Percentiles rank a stretch among this genome's conserved stretches.
These are phyloP conservation scores for Gossypium thurberi DNA, from an alignment of 345 rosid species.

Conservation along the genomic window DNA sequence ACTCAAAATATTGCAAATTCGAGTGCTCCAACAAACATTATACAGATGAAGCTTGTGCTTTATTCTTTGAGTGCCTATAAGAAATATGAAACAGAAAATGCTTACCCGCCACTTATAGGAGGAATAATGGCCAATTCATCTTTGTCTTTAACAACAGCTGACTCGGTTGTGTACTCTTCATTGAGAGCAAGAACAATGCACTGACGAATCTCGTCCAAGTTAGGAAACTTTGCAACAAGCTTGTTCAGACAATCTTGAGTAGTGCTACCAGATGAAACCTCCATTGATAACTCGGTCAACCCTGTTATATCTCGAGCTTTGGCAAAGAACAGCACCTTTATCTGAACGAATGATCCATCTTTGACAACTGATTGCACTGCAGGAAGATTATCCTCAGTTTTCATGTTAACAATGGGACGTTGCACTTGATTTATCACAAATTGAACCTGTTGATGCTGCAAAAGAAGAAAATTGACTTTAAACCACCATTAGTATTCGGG, in stretches of 20 bases:
- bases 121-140: slow-evolving; percentile 95
- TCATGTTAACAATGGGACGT: slow-evolving; percentile 15
- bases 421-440: background rate
- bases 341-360: slow-evolving; percentile 26
- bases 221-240: slow-evolving; percentile 54
- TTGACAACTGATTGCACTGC: slow-evolving; percentile 2
- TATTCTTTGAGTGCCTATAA: background rate
- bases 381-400: background rate
- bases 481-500: background rate
- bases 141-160: slow-evolving; percentile 50
- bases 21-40: background rate
- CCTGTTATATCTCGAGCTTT: slow-evolving; percentile 83
- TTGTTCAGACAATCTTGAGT: slow-evolving; percentile 55
- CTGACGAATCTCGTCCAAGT: slow-evolving; percentile 1
- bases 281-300: slow-evolving; percentile 39
- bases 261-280: slow-evolving; percentile 59
- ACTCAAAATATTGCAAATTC: background rate
- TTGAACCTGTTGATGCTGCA: slow-evolving; percentile 12
- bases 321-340: slow-evolving; percentile 79
- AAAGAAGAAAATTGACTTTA: background rate
- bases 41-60: background rate
- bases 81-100: background rate
- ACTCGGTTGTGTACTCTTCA: slow-evolving; percentile 59
- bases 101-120: slow-evolving; percentile 95
- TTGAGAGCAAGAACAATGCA: slow-evolving; percentile 21